A percentile compares a stretch with the other conserved stretches of the same genome.
These are phyloP conservation scores for Phytophthora nicotianae DNA, from an alignment of 352 stramenopile species.

Conservation along the genomic window DNA sequence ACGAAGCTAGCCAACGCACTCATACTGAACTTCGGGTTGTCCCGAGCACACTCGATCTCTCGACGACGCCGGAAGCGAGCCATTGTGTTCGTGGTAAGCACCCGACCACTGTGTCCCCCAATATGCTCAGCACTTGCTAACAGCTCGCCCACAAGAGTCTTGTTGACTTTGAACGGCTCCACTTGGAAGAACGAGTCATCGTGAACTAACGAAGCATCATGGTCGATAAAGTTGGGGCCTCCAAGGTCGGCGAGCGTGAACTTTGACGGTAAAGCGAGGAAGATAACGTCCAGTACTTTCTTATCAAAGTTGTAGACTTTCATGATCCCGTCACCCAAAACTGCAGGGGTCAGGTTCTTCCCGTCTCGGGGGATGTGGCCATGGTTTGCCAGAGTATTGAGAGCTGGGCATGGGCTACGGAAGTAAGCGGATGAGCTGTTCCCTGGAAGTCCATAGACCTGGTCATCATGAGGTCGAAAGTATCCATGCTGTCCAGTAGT, in stretches of 20 bases:
- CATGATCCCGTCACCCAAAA: constrained; percentile 49
- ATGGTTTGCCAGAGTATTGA: constrained; percentile 60
- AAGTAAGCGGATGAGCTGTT: constrained; percentile 31
- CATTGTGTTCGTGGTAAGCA: constrained; percentile 47
- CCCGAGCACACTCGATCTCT: constrained; percentile 40
- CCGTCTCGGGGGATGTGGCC: constrained; percentile 50
- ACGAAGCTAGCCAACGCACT: constrained; percentile 42
- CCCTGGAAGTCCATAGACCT: constrained; percentile 53
- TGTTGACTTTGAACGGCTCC: constrained; percentile 51
- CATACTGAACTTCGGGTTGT: constrained; percentile 52
- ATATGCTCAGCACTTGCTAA: constrained; percentile 40
- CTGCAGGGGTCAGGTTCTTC: constrained; percentile 31
- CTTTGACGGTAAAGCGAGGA: constrained; percentile 11
- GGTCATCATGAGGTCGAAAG: constrained; percentile 38
- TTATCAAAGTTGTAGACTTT: constrained; percentile 57
- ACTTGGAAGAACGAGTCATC: constrained; percentile 54
- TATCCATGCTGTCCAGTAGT: constrained; percentile 44
- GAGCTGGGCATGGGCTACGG: constrained; percentile 47
- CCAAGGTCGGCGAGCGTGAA: constrained; percentile 55
- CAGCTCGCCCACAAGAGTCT: constrained; percentile 47
- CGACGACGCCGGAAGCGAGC: constrained; percentile 49
- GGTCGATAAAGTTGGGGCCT: constrained; percentile 67
- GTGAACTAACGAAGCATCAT: constrained; percentile 71
- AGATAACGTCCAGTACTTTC: constrained; percentile 27
- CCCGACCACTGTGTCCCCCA: constrained; percentile 6